Conservation (phyloP, 345 rosid species). For the Erucastrum elatum region DNA sequence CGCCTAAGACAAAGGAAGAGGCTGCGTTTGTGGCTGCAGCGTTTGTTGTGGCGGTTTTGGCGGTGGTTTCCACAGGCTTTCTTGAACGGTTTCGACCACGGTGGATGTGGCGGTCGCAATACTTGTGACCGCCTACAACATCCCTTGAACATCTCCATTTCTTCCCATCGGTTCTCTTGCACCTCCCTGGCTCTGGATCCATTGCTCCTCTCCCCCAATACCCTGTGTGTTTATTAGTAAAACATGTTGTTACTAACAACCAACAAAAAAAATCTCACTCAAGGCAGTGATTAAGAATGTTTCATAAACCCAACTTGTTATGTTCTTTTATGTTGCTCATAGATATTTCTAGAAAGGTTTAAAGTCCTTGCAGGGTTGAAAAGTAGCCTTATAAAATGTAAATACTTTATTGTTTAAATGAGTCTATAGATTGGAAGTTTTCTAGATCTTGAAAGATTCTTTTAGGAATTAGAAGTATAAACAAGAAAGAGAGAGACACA, state of each 20-base stretch:
- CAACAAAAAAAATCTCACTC: conserved; percentile 12
- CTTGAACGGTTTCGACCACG: conserved; percentile 99
- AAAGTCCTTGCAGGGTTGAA: not conserved
- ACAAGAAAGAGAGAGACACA: conserved; percentile 2
- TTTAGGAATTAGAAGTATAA: not conserved
- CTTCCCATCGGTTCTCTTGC: conserved; percentile 86
- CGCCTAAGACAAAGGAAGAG: conserved; percentile 27
- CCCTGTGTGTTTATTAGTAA: conserved; percentile 28
- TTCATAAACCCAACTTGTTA: conserved; percentile 8
- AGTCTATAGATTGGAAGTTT: not conserved
- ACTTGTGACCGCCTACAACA: conserved; percentile 77
- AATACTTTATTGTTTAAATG: conserved; percentile 2
- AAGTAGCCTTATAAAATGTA: not conserved
- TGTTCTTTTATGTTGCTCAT: not conserved
- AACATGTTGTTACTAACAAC: not conserved
- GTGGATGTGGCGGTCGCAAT: conserved; percentile 97
- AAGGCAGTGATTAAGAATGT: conserved; percentile 3
- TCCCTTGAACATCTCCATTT: conserved; percentile 95
- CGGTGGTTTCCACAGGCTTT: conserved; percentile 95
- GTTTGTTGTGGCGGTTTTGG: conserved; percentile 9
- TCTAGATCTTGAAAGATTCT: conserved; percentile 35
- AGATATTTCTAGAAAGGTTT: conserved; percentile 6
- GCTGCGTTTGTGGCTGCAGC: conserved; percentile 16
- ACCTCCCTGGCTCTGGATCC: conserved; percentile 86
- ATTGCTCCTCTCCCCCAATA: conserved; percentile 59